A percentile compares a stretch with the other conserved stretches of the same genome.
phyloP scores from a whole-genome alignment of 73 alveolate genomes.

The Symbiodinium natans region DNA sequence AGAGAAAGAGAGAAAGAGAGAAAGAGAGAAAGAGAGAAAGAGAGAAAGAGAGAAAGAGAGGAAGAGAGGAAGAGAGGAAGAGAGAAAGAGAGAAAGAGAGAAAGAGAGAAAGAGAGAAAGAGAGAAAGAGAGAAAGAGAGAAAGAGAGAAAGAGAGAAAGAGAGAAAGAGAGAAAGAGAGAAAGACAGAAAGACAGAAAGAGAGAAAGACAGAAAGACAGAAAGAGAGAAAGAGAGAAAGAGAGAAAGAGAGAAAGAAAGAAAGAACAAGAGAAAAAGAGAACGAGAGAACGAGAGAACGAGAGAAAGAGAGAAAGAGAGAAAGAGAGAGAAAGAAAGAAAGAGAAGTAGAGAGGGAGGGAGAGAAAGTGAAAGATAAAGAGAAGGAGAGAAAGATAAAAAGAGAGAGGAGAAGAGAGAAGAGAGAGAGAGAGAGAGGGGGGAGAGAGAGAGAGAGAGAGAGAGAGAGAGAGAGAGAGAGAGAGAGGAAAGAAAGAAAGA shows the following conservation, averaged over 20 bases:
- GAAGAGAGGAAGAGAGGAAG: too few species aligned
- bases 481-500: not conserved
- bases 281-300: not conserved
- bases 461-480: not conserved
- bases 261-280: not conserved
- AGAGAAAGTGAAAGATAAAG: too few species aligned
- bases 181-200: not conserved
- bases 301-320: not conserved
- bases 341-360: too few species aligned
- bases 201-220: not conserved
- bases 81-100: too few species aligned
- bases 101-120: too few species aligned
- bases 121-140: too few species aligned
- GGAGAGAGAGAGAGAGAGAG: not conserved
- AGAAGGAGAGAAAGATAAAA: too few species aligned
- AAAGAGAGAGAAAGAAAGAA: not conserved
- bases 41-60: too few species aligned
- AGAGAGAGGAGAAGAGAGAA: too few species aligned
- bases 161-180: not conserved
- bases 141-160: not conserved
- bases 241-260: not conserved
- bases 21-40: too few species aligned
- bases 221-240: not conserved
- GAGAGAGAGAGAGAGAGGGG: too few species aligned
- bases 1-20: too few species aligned